A percentile compares a stretch with the other conserved stretches of the same genome.
Evolutionary conservation across 257 asterid genomes (phyloP).

Genomic region (Scutellaria baicalensis): DNA sequence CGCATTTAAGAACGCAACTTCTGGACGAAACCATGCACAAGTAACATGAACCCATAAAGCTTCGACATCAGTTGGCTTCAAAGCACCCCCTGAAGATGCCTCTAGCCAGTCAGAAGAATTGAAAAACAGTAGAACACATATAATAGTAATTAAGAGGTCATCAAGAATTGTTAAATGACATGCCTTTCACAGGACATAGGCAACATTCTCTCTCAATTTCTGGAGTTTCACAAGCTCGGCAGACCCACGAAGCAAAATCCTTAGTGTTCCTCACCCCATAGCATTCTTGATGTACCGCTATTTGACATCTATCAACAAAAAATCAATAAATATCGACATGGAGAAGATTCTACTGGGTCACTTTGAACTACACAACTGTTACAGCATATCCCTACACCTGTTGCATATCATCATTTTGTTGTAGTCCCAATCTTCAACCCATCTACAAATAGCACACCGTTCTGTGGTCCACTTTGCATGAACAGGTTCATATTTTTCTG

Average conservation of each 20-base stretch:
- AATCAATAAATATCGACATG: background rate
- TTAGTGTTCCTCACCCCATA: slow-evolving; percentile 58
- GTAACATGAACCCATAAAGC: slow-evolving; percentile 87
- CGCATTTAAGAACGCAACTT: slow-evolving; percentile 64
- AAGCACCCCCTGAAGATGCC: slow-evolving; percentile 78
- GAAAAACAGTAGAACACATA: background rate
- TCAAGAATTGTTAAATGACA: slow-evolving; percentile 16
- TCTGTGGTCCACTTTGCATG: slow-evolving; percentile 89
- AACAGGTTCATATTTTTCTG: slow-evolving; percentile 75
- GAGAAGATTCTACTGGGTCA: slow-evolving; percentile 2
- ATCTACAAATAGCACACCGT: slow-evolving; percentile 94
- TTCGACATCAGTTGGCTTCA: slow-evolving; percentile 84
- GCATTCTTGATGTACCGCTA: slow-evolving; percentile 98
- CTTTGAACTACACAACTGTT: background rate
- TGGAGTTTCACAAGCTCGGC: slow-evolving; percentile 93
- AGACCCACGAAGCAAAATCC: slow-evolving; percentile 93
- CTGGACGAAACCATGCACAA: slow-evolving; percentile 96
- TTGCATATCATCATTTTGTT: slow-evolving; percentile 94
- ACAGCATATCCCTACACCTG: slow-evolving; percentile 47
- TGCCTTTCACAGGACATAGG: slow-evolving; percentile 96
- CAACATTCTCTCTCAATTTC: slow-evolving; percentile 81
- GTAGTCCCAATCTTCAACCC: slow-evolving; percentile 99
- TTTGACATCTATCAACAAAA: slow-evolving; percentile 67
- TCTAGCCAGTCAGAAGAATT: slow-evolving; percentile 7
- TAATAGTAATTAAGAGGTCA: background rate